Evolutionary conservation across 2,329 filamentous ascomycete genomes (phyloP).

Genomic region (Teratosphaeria gauchensis): DNA sequence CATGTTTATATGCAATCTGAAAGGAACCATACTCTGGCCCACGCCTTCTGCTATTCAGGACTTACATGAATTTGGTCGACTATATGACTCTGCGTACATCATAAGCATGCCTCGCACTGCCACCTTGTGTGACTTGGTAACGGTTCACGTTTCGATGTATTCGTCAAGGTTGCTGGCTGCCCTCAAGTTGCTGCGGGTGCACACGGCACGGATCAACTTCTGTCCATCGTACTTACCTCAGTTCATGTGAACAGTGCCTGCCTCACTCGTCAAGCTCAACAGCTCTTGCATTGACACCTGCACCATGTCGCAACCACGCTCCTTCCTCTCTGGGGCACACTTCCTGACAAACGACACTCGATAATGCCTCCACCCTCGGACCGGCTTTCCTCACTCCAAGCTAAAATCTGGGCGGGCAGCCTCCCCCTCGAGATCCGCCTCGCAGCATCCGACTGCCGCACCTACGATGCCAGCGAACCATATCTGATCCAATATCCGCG

Average conservation of each 20-base stretch:
- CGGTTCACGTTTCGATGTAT: too few relatives aligned
- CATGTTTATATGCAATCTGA: too few relatives aligned
- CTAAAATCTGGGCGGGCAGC: slow-evolving; percentile 49
- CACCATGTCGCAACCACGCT: background rate
- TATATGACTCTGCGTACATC: too few relatives aligned
- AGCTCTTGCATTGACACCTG: background rate
- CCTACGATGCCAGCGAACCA: slow-evolving; percentile 49
- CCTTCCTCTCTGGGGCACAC: background rate
- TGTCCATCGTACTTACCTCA: background rate
- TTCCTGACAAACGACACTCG: background rate
- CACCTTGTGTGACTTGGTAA: too few relatives aligned
- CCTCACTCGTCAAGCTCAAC: background rate
- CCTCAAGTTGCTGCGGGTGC: too few relatives aligned
- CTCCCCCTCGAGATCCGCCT: slow-evolving; percentile 52
- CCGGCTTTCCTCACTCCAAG: slow-evolving; percentile 32
- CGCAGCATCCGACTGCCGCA: slow-evolving; percentile 49
- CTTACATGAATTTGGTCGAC: too few relatives aligned
- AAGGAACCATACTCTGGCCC: too few relatives aligned
- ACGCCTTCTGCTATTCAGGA: too few relatives aligned
- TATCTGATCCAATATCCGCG: slow-evolving; percentile 56
- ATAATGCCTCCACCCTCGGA: slow-evolving; percentile 17
- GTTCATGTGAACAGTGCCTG: background rate
- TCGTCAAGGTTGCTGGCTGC: too few relatives aligned
- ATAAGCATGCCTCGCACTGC: too few relatives aligned
- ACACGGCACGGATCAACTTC: background rate